phyloP scores from a whole-genome alignment of 208 protist species.

The Leishmania major region DNA sequence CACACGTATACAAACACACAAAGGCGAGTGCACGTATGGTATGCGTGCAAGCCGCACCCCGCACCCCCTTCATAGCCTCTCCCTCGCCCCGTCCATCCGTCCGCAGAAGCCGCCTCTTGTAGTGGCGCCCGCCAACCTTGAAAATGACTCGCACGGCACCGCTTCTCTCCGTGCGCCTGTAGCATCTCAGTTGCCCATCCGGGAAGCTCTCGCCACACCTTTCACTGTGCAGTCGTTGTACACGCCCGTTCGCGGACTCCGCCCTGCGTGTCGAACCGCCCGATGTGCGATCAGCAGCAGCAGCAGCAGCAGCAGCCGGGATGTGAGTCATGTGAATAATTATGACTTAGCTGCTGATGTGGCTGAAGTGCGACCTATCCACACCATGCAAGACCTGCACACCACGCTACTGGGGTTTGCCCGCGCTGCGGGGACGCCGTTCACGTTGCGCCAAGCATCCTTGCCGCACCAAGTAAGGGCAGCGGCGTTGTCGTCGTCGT shows the following conservation, averaged over 20 bases:
- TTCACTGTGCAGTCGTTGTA: neutral
- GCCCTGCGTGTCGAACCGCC: neutral
- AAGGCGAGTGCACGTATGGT: neutral
- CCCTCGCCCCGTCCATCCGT: neutral
- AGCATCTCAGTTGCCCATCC: neutral
- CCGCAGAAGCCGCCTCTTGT: neutral
- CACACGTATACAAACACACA: neutral
- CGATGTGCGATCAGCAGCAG: neutral
- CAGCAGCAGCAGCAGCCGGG: neutral
- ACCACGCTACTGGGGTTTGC: constrained; percentile 24
- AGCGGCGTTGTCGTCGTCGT: neutral
- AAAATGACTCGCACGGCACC: neutral
- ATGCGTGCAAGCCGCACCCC: constrained; percentile 4
- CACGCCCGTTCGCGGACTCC: neutral
- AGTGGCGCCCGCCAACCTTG: neutral
- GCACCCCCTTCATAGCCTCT: neutral
- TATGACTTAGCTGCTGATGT: neutral
- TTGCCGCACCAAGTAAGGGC: neutral
- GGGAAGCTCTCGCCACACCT: neutral
- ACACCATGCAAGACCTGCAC: constrained; percentile 28
- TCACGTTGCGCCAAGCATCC: neutral
- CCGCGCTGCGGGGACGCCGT: constrained; percentile 4
- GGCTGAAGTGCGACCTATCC: constrained; percentile 1
- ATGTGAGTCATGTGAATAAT: neutral
- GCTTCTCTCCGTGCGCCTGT: neutral